Evolutionary conservation across 2,329 filamentous ascomycete genomes (phyloP).

Genomic region (Myriosclerotinia duriaeana): DNA sequence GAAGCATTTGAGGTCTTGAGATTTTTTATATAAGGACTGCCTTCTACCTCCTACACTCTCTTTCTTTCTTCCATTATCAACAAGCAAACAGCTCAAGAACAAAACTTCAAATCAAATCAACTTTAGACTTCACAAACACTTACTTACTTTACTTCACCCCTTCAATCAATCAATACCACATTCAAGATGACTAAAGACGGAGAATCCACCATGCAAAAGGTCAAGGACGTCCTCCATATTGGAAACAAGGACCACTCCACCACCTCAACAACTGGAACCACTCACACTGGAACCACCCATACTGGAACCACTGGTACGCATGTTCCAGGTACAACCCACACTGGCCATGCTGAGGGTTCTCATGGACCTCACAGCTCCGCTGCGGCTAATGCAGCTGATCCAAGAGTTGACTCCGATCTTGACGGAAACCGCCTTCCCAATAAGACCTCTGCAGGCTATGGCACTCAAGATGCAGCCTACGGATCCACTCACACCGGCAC

Average conservation of each 20-base stretch:
- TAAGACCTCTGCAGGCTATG: conserved; percentile 13
- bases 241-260: background rate
- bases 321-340: conserved; percentile 13
- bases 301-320: conserved; percentile 21
- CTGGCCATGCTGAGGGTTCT: conserved; percentile 9
- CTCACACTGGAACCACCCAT: conserved; percentile 17
- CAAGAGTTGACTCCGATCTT: conserved; percentile 52
- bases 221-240: conserved; percentile 46
- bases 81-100: background rate
- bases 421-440: conserved; percentile 34
- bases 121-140: conserved; percentile 4
- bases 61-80: conserved; percentile 8
- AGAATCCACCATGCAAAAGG: conserved; percentile 47
- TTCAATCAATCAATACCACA: conserved; percentile 16
- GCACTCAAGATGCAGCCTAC: conserved; percentile 18
- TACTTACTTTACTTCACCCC: conserved; percentile 1
- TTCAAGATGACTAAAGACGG: conserved; percentile 42
- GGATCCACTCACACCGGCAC: background rate
- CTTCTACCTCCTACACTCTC: background rate
- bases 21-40: conserved; percentile 5
- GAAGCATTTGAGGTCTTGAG: background rate
- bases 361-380: conserved; percentile 10
- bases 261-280: background rate
- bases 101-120: conserved; percentile 3
- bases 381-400: conserved; percentile 47